These are phyloP conservation scores for Colletotrichum lindemuthianum DNA, from an alignment of 2,329 filamentous ascomycete species.

Conservation along the genomic window DNA sequence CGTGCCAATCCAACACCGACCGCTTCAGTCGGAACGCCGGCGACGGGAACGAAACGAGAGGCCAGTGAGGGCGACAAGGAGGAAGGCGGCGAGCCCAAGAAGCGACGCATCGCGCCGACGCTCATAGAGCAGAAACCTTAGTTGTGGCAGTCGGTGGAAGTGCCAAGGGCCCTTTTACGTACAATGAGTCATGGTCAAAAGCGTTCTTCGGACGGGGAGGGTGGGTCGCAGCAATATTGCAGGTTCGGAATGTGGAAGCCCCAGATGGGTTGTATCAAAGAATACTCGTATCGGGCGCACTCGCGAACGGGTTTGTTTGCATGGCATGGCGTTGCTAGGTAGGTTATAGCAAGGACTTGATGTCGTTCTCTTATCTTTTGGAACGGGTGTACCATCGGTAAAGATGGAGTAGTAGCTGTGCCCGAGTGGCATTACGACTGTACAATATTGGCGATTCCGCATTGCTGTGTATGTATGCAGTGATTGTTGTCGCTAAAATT, in stretches of 20 bases:
- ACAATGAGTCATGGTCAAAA: constrained; percentile 33
- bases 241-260: constrained; percentile 6
- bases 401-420: too few relatives aligned
- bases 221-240: constrained; percentile 14
- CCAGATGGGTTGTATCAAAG: background rate
- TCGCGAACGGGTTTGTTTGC: constrained; percentile 32
- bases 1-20: constrained; percentile 53
- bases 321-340: constrained; percentile 35
- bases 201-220: constrained; percentile 29
- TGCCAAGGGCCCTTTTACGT: constrained; percentile 12
- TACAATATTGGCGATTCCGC: too few relatives aligned
- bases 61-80: constrained; percentile 65
- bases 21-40: constrained; percentile 38
- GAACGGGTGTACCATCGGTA: background rate
- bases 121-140: constrained; percentile 52
- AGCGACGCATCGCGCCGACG: constrained; percentile 76
- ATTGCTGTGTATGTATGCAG: too few relatives aligned
- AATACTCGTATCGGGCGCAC: constrained; percentile 4
- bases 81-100: constrained; percentile 68
- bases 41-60: constrained; percentile 64
- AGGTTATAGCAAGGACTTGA: constrained; percentile 28
- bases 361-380: constrained; percentile 16
- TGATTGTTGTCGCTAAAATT: background rate
- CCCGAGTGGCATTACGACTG: too few relatives aligned
- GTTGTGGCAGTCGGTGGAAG: background rate